Evolutionary conservation across 116 monocot species (phyloP).

Genomic region (Trichopus zeylanicus): DNA sequence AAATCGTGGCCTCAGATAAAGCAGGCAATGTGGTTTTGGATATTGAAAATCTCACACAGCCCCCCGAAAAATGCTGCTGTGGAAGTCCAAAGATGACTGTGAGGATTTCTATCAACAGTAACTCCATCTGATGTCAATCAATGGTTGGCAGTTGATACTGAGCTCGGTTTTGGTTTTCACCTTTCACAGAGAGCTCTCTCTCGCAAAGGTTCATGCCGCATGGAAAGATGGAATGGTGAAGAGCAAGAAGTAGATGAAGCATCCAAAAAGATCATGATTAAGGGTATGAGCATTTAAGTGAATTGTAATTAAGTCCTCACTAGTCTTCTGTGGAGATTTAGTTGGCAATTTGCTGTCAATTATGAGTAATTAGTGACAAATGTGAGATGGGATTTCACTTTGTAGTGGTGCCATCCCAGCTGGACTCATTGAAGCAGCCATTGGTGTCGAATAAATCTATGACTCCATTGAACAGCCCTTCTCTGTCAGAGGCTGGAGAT

Average conservation of each 20-base stretch:
- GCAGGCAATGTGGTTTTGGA: slow-evolving; percentile 60
- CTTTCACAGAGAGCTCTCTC: slow-evolving; percentile 67
- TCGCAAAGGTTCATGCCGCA: slow-evolving; percentile 58
- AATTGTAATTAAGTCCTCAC: too few species aligned
- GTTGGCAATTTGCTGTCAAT: too few species aligned
- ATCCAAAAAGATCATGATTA: slow-evolving; percentile 47
- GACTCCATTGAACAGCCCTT: slow-evolving; percentile 25
- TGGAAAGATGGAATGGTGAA: slow-evolving; percentile 51
- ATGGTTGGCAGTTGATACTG: too few species aligned
- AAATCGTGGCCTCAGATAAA: slow-evolving; percentile 34
- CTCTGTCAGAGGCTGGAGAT: slow-evolving; percentile 41
- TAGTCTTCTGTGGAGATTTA: too few species aligned
- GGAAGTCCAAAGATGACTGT: slow-evolving; percentile 75
- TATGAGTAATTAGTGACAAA: too few species aligned
- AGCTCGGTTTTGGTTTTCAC: too few species aligned
- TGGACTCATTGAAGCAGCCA: slow-evolving; percentile 56
- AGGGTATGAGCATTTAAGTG: slow-evolving; percentile 25
- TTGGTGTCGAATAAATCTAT: slow-evolving; percentile 36
- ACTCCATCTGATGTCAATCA: background rate
- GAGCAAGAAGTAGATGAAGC: slow-evolving; percentile 57
- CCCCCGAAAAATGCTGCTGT: slow-evolving; percentile 55
- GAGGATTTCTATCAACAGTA: background rate
- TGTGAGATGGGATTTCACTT: background rate
- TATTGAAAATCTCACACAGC: slow-evolving; percentile 54
- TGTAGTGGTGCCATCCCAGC: slow-evolving; percentile 50